phyloP scores from a whole-genome alignment of 345 rosid genomes.

The Syzygium grande region DNA sequence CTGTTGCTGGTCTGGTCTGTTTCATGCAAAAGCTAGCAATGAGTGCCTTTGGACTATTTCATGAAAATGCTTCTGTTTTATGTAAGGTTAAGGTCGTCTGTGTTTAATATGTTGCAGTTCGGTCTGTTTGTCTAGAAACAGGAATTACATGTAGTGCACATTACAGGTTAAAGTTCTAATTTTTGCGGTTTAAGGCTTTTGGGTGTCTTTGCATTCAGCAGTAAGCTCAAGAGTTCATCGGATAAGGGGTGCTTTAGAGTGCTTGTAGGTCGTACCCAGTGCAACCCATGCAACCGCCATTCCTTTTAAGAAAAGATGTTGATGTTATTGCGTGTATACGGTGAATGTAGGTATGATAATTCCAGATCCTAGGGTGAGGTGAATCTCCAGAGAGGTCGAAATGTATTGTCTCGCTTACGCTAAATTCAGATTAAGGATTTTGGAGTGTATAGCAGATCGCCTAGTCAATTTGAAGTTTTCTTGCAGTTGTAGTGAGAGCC shows the following conservation, averaged over 20 bases:
- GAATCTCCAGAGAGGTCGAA: neutral
- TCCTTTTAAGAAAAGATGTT: neutral
- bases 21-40: neutral
- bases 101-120: neutral
- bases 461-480: neutral
- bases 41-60: neutral
- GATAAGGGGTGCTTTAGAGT: neutral
- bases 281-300: neutral
- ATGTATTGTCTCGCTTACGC: fast-evolving
- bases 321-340: neutral
- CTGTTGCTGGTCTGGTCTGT: neutral
- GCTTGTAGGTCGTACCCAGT: neutral
- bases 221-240: neutral
- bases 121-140: neutral
- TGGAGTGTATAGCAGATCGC: neutral
- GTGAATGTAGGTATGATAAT: neutral
- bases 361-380: neutral
- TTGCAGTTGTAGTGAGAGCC: neutral
- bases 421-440: neutral
- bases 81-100: neutral
- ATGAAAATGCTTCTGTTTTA: neutral
- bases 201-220: neutral
- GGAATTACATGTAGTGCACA: neutral
- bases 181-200: neutral
- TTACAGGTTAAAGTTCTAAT: neutral